phyloP scores from a whole-genome alignment of 495 filamentous ascomycete genomes.

The Neurospora sp. region DNA sequence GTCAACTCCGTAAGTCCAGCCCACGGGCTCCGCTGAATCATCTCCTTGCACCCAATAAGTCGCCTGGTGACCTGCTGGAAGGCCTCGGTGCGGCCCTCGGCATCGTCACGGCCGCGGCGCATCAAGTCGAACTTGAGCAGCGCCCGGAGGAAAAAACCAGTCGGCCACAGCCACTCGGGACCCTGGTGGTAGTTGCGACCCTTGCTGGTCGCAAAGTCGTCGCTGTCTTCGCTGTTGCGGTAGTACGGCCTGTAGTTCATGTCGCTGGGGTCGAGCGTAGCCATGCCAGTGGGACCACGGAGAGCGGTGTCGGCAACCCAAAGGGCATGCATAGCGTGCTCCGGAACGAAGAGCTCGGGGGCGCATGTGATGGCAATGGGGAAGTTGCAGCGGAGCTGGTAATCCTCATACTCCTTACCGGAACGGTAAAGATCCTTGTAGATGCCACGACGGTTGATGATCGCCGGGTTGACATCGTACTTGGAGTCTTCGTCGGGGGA shows the following conservation, averaged over 20 bases:
- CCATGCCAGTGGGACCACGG: slow-evolving; percentile 85
- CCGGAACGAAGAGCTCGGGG: slow-evolving; percentile 71
- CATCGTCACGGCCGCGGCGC: slow-evolving; percentile 51
- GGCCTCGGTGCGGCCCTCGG: slow-evolving; percentile 60
- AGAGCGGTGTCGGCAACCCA: slow-evolving; percentile 68
- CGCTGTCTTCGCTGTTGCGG: slow-evolving; percentile 85
- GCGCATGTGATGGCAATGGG: slow-evolving; percentile 93
- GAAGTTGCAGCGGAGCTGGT: slow-evolving; percentile 91
- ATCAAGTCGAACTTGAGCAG: slow-evolving; percentile 81
- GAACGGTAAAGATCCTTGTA: slow-evolving; percentile 95
- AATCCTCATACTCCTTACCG: slow-evolving; percentile 93
- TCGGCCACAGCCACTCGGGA: slow-evolving; percentile 98
- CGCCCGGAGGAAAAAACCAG: slow-evolving; percentile 87
- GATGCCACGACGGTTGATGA: slow-evolving; percentile 84
- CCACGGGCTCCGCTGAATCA: slow-evolving; percentile 70
- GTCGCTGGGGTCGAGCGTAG: slow-evolving; percentile 86
- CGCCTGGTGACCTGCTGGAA: slow-evolving; percentile 89
- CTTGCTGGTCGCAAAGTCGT: slow-evolving; percentile 81
- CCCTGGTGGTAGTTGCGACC: slow-evolving; percentile 97
- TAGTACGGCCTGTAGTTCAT: slow-evolving; percentile 91
- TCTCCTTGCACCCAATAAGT: slow-evolving; percentile 70
- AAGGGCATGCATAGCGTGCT: slow-evolving; percentile 68
- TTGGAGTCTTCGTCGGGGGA: slow-evolving; percentile 55
- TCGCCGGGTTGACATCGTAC: slow-evolving; percentile 68
- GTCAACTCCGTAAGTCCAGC: slow-evolving; percentile 90